Evolutionary conservation across 169 alveolate genomes (phyloP).

Genomic region (Besnoitia besnoiti): DNA sequence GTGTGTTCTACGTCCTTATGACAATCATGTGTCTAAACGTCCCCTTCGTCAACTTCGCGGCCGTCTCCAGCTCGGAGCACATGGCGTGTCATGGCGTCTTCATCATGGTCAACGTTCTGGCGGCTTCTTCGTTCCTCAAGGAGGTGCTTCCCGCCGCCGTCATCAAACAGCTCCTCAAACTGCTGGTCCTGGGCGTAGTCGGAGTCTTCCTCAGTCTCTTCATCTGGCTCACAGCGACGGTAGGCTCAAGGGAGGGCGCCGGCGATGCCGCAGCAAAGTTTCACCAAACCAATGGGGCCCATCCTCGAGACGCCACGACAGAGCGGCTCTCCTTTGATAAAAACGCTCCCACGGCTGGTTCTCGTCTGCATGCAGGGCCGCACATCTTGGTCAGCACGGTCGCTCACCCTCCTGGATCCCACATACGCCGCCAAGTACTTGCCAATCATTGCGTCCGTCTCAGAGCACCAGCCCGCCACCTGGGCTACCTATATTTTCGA

Average conservation of each 20-base stretch:
- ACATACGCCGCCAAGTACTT: slow-evolving; percentile 94
- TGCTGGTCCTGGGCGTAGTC: slow-evolving; percentile 35
- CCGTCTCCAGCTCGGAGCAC: slow-evolving; percentile 94
- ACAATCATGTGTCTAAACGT: slow-evolving; percentile 94
- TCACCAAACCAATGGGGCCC: not conserved
- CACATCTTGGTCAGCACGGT: slow-evolving; percentile 94
- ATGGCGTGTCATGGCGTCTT: slow-evolving; percentile 96
- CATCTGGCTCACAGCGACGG: slow-evolving; percentile 70
- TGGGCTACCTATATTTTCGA: slow-evolving; percentile 87
- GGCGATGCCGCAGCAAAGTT: not conserved
- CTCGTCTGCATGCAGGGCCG: slow-evolving; percentile 78
- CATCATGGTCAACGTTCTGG: slow-evolving; percentile 79
- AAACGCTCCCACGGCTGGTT: not conserved
- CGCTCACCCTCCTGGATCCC: slow-evolving; percentile 96
- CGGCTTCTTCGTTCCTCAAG: slow-evolving; percentile 26
- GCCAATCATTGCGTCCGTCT: slow-evolving; percentile 98
- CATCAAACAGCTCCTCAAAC: slow-evolving; percentile 47
- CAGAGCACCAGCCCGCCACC: slow-evolving; percentile 99
- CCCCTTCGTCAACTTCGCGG: slow-evolving; percentile 94
- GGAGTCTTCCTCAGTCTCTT: slow-evolving; percentile 40
- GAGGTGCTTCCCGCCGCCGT: slow-evolving; percentile 35
- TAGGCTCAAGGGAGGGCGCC: slow-evolving; percentile 49
- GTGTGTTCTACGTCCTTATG: slow-evolving; percentile 93
- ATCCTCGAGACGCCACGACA: too few species aligned
- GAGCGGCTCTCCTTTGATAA: not conserved